These are phyloP conservation scores for Yamadazyma epiphylla DNA, from an alignment of 1,139 yeast species.

Conservation along the genomic window DNA sequence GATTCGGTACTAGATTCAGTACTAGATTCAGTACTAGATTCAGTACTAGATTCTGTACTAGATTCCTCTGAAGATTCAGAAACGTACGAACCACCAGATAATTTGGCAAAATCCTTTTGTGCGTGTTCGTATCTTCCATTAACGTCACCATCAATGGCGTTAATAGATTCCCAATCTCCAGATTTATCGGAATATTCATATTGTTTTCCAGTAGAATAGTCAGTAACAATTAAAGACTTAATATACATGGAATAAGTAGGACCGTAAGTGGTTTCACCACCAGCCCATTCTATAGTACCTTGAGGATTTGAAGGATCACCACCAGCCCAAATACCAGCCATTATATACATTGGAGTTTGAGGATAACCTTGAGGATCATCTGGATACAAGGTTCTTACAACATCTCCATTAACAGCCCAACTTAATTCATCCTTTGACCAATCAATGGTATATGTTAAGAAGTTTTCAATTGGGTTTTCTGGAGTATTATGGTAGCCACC, in stretches of 20 bases:
- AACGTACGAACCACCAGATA: constrained; percentile 12
- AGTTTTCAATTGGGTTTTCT: constrained; percentile 49
- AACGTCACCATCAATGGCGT: constrained; percentile 59
- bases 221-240: constrained; percentile 58
- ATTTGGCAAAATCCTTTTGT: constrained; percentile 41
- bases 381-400: constrained; percentile 55
- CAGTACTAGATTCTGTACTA: constrained; percentile 1
- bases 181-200: constrained; percentile 62
- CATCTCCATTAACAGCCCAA: constrained; percentile 61
- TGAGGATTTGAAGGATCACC: constrained; percentile 63
- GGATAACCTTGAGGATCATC: constrained; percentile 64
- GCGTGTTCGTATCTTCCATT: constrained; percentile 58
- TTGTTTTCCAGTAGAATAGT: constrained; percentile 74
- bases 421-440: constrained; percentile 64
- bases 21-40: constrained; percentile 3
- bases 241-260: constrained; percentile 73
- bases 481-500: constrained; percentile 61
- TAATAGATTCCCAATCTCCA: constrained; percentile 68
- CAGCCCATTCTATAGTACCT: constrained; percentile 85
- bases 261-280: constrained; percentile 66
- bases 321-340: constrained; percentile 77
- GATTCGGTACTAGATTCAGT: constrained; percentile 1
- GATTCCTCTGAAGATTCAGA: constrained; percentile 3
- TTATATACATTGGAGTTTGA: constrained; percentile 71
- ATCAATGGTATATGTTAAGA: constrained; percentile 76